Base-by-base conservation (phyloP, 768 basidiomycete genomes). In the Russula emetica region DNA sequence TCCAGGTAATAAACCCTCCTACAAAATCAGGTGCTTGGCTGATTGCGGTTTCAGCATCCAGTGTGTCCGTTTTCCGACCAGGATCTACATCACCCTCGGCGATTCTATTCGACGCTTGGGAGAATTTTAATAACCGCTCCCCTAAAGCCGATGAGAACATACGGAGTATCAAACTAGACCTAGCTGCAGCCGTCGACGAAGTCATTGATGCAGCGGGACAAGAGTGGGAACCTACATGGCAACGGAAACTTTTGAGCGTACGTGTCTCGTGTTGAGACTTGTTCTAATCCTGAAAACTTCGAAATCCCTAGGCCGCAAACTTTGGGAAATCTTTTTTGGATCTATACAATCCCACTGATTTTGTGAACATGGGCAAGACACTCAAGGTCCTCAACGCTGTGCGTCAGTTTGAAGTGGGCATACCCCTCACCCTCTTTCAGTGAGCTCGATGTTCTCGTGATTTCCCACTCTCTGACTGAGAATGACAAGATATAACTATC, bases 281-380 rank as follows among this genome's bases (percentile, higher is more conserved):
- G 10, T 18, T 45, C 24, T 54, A 34, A n/a, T 40, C 40, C 36
- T 51, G 20, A 55, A n/a, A 14, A 50, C 62, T 22, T 28, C 66
- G 0, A 50, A n/a, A 5, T 9, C 28, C 40, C 8, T 68, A 96
- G 92, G 94, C 95, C n/a, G 96, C 96, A 9, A 94, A 94, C 72
- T 98, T 96, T 71, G 97, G 96, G 1, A 84, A 94, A 64, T 89
- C 92, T 0, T 99, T 94, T 72, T 75, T 99, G 67, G 97, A 98
- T 72, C 80, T 94, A 30, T 90, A 94, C 71, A 91, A 98, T 72
- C 91, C 96, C 5, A 86, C 85, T 0, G 94, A 97, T 70, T 95
- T 97, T 69, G 85, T 98, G 36, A 82, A 85, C 54, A 94, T 97
- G 88, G 94, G 93, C 0, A 90, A 94, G 72, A 86, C 87, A 1